A percentile compares a stretch with the other conserved stretches of the same genome.
Evolutionary conservation across 768 basidiomycete species (phyloP).

Genomic region (Hemileccinum rubropunctum): DNA sequence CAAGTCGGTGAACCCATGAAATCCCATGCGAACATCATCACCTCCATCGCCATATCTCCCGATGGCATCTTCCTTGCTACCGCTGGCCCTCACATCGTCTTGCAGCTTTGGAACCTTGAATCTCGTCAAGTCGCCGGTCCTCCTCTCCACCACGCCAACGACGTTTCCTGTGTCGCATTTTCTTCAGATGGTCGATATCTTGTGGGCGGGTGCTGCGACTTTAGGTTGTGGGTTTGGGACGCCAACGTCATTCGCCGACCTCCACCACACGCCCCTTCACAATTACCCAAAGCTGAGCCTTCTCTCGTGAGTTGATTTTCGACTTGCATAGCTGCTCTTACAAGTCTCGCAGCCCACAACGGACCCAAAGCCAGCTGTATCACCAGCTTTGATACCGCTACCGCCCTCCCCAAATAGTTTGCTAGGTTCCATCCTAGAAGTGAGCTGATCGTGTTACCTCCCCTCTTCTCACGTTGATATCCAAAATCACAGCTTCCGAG

Average conservation of each 20-base stretch:
- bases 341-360: conserved; percentile 8
- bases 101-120: conserved; percentile 31
- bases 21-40: conserved; percentile 28
- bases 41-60: conserved; percentile 32
- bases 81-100: conserved; percentile 27
- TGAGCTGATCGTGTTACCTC: neutral
- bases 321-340: neutral
- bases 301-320: conserved; percentile 9
- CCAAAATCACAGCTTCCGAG: conserved; percentile 13
- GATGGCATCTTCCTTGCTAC: conserved; percentile 31
- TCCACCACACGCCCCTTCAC: conserved; percentile 6
- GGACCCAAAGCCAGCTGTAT: conserved; percentile 3
- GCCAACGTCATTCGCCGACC: conserved; percentile 20
- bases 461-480: neutral
- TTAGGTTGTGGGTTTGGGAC: conserved; percentile 30
- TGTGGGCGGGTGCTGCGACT: conserved; percentile 28
- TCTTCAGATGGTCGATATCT: conserved; percentile 28
- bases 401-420: conserved; percentile 21
- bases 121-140: conserved; percentile 18
- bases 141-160: conserved; percentile 27
- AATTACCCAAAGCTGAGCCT: conserved; percentile 9
- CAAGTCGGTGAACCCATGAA: conserved; percentile 31
- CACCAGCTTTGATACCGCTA: conserved; percentile 20
- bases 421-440: conserved; percentile 19
- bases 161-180: conserved; percentile 33